These are phyloP conservation scores for Oxyria digyna DNA, from an alignment of 148 eudicot genomes.

Conservation along the genomic window DNA sequence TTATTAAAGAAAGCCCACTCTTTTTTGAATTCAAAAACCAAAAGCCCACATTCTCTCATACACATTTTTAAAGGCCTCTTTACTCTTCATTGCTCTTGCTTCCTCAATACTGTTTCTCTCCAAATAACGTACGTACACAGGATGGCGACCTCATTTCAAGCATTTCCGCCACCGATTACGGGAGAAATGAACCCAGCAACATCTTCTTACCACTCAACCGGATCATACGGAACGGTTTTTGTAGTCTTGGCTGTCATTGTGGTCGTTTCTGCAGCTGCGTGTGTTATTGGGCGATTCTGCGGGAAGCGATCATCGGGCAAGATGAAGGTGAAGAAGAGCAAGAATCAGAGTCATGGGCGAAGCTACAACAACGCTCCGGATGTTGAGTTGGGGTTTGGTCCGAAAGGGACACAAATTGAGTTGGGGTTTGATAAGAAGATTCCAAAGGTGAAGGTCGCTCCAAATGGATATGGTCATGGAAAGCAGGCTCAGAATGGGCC, in stretches of 20 bases:
- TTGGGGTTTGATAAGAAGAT: no score
- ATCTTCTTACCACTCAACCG: constrained; percentile 31
- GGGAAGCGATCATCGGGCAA: constrained; percentile 22
- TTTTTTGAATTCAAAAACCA: constrained; percentile 2
- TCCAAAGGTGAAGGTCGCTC: constrained; percentile 8
- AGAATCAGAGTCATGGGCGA: not conserved
- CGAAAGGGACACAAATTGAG: not conserved
- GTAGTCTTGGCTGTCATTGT: constrained; percentile 58
- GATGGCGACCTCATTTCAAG: constrained; percentile 21
- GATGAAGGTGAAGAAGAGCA: constrained; percentile 15
- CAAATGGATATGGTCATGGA: constrained; percentile 5
- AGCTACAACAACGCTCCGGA: constrained; percentile 1
- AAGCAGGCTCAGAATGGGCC: not conserved
- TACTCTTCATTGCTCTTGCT: not conserved
- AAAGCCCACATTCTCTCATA: no score
- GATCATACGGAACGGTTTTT: constrained; percentile 68
- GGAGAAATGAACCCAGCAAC: no score
- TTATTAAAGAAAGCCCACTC: constrained; percentile 5
- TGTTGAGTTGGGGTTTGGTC: constrained; percentile 3
- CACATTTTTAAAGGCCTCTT: no score
- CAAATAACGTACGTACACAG: not conserved
- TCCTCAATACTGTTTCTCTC: not conserved
- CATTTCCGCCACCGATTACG: constrained; percentile 45
- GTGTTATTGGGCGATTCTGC: constrained; percentile 63
- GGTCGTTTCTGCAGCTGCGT: constrained; percentile 50